Conservation (phyloP, 73 alveolate species). For the Durusdinium trenchii region DNA sequence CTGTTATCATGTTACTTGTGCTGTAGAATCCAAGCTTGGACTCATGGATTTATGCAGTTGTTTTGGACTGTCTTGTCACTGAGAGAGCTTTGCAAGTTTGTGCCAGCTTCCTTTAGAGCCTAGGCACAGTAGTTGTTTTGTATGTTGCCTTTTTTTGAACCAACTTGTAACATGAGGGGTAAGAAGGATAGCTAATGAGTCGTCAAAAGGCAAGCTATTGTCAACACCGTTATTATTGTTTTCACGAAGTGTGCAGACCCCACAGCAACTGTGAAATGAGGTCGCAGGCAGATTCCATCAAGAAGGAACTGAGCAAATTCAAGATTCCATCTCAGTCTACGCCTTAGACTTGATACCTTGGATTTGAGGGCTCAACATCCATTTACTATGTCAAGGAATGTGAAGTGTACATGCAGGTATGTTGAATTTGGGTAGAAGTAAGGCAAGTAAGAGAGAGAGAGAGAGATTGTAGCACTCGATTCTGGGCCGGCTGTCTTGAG, state of each 20-base stretch:
- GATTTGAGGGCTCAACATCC: too few relatives aligned
- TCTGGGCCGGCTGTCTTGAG: background rate
- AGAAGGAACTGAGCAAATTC: constrained; percentile 40
- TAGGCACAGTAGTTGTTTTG: too few relatives aligned
- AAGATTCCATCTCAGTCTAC: constrained; percentile 58
- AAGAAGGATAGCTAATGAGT: background rate
- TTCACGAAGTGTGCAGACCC: background rate
- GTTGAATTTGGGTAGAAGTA: too few relatives aligned
- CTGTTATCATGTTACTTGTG: too few relatives aligned
- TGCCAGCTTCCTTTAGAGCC: too few relatives aligned
- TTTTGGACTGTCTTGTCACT: too few relatives aligned
- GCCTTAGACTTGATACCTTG: background rate
- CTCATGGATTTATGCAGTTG: too few relatives aligned
- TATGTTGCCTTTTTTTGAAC: background rate
- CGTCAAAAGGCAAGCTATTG: background rate
- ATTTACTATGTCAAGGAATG: too few relatives aligned
- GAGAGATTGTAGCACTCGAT: background rate
- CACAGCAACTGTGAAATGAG: background rate
- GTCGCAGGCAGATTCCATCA: constrained; percentile 64
- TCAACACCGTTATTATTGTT: background rate
- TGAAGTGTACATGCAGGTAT: too few relatives aligned
- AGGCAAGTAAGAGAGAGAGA: too few relatives aligned
- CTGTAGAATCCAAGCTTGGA: too few relatives aligned
- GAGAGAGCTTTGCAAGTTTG: too few relatives aligned
- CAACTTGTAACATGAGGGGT: background rate